phyloP scores from a whole-genome alignment of 2,329 filamentous ascomycete genomes.

The Colletotrichum eremochloae region DNA sequence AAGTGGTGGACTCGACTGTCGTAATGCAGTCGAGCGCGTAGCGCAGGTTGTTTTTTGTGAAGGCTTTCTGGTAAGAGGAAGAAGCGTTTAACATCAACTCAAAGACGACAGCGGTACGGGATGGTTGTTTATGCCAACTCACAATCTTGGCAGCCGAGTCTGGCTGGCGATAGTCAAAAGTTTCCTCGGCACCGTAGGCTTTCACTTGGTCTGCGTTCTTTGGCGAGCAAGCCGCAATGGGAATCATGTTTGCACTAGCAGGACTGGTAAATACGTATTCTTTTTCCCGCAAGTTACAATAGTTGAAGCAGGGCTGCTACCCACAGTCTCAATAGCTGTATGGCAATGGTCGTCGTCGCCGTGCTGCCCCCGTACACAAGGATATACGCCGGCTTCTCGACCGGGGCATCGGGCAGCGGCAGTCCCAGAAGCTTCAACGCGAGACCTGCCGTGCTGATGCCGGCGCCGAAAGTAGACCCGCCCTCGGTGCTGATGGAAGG shows the following conservation, averaged over 20 bases:
- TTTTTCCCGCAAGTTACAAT: too few species aligned
- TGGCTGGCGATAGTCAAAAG: slow-evolving; percentile 55
- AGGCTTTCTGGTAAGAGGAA: not conserved
- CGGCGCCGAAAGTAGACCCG: too few species aligned
- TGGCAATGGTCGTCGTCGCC: slow-evolving; percentile 48
- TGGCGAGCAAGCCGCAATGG: slow-evolving; percentile 53
- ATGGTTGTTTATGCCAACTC: too few species aligned
- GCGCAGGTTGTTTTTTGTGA: slow-evolving; percentile 45
- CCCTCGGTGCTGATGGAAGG: slow-evolving; percentile 39
- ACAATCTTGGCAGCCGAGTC: slow-evolving; percentile 30
- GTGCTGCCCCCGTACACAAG: slow-evolving; percentile 49
- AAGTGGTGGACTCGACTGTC: slow-evolving; percentile 44
- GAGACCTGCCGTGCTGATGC: slow-evolving; percentile 58
- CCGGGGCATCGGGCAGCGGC: slow-evolving; percentile 56
- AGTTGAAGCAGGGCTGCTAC: not conserved
- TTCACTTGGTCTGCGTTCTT: slow-evolving; percentile 50
- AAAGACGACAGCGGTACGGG: too few species aligned
- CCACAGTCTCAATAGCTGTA: slow-evolving; percentile 52
- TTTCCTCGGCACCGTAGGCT: slow-evolving; percentile 50
- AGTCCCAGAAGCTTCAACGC: slow-evolving; percentile 59
- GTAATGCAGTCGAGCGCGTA: slow-evolving; percentile 56
- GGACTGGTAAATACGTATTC: too few species aligned
- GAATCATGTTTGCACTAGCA: slow-evolving; percentile 50
- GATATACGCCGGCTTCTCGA: slow-evolving; percentile 42
- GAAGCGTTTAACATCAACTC: too few species aligned